Conservation (phyloP, 139 green algal genomes). For the Chlorella sp. region DNA sequence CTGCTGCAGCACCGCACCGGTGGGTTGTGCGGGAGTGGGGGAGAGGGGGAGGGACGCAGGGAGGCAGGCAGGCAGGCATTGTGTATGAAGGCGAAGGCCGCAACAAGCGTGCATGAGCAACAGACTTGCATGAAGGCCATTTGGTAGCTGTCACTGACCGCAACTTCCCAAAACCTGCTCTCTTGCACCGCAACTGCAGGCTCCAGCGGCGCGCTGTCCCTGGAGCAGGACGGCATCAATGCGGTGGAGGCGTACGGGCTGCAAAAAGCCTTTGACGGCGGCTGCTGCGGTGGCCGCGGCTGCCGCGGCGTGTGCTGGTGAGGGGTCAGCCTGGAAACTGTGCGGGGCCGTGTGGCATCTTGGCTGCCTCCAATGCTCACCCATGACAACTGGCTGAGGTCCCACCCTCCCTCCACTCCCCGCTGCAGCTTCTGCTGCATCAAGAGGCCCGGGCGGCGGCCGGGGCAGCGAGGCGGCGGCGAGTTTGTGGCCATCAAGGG, state of each 20-base stretch:
- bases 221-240: constrained; percentile 27
- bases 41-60: neutral
- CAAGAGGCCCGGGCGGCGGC: neutral
- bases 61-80: neutral
- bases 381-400: too few relatives aligned
- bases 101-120: too few relatives aligned
- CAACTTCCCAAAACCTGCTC: too few relatives aligned
- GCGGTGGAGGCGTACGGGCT: constrained; percentile 89
- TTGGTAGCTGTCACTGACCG: too few relatives aligned
- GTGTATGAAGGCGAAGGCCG: too few relatives aligned
- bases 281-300: neutral
- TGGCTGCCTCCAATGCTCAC: too few relatives aligned
- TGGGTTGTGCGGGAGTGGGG: neutral
- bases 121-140: too few relatives aligned
- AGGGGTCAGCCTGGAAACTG: neutral
- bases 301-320: constrained; percentile 24
- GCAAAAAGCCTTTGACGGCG: constrained; percentile 59
- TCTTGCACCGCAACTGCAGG: constrained; percentile 3
- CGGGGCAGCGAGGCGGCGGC: neutral
- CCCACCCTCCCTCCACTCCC: neutral
- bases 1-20: constrained; percentile 59
- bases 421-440: neutral
- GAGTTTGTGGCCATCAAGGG: constrained; percentile 83
- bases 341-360: too few relatives aligned
- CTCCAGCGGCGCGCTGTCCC: neutral